Conservation (phyloP, 23 red algal species). For the Porphyridium purpureum region DNA sequence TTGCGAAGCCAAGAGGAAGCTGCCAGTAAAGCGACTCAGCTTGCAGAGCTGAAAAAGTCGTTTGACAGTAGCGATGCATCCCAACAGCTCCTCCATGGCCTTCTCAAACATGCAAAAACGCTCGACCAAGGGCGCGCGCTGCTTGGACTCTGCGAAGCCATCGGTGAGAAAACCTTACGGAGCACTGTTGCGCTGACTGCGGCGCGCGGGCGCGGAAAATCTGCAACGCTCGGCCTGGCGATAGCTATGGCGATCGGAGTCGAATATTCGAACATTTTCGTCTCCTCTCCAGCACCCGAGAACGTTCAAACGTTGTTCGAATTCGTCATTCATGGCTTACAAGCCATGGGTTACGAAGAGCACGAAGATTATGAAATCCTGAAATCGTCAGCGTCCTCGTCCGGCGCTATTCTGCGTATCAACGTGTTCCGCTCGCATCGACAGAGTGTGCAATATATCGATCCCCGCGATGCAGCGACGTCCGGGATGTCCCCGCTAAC, state of each 20-base stretch:
- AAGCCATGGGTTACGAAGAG: conserved; percentile 61
- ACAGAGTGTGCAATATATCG: conserved; percentile 72
- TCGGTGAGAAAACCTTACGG: conserved; percentile 47
- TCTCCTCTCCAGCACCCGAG: conserved; percentile 71
- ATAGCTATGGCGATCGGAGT: conserved; percentile 54
- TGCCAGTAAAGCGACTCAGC: too few relatives aligned
- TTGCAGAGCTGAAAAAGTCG: conserved; percentile 41
- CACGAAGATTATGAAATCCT: conserved; percentile 78
- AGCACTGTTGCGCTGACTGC: conserved; percentile 81
- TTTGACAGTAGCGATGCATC: too few relatives aligned
- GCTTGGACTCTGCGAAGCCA: conserved; percentile 53
- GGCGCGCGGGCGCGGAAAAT: conserved; percentile 82
- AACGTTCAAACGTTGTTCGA: conserved; percentile 81
- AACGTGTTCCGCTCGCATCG: conserved; percentile 30
- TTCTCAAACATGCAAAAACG: too few relatives aligned
- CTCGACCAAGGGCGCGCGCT: conserved; percentile 72
- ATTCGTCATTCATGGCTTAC: conserved; percentile 56
- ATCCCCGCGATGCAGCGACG: conserved; percentile 31
- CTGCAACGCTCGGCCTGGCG: conserved; percentile 78
- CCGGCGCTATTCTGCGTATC: conserved; percentile 35
- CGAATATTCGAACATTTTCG: conserved; percentile 77
- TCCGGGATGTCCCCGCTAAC: conserved; percentile 6
- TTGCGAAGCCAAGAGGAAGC: too few relatives aligned
- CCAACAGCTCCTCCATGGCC: too few relatives aligned
- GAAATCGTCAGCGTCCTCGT: conserved; percentile 5